Base-by-base conservation (phyloP, 2,329 filamentous ascomycete species). In the Penicillium sp. region DNA sequence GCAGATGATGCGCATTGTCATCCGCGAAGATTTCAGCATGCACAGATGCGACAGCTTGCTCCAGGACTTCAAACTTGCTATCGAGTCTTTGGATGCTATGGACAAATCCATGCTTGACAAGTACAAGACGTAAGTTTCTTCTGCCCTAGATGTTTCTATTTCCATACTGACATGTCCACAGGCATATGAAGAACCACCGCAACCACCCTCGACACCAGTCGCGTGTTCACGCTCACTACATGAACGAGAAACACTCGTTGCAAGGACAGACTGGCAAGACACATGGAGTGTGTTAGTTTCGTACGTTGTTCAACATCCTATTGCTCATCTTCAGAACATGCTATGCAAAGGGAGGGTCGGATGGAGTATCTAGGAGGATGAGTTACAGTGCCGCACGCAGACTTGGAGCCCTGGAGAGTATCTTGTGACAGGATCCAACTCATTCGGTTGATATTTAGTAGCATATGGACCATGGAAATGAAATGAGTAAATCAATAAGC, bases 241-340 rank as follows among this genome's bases (percentile, higher is more conserved):
- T 83, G 71, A 80, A 84, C 55, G 89, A 95, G 73, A 80, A 81
- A 60, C 91, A 97, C 71, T 91, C 85, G 50, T 73, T 97, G 58
- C 88, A 95, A 72, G 90, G 87, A 15, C 90, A 93, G 80, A 80
- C 81, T 51, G 90, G 88, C 48, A 96, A 96, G 80, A 91, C 88
- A 2, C 90, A 95, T 69, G 84, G 81, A 34, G 76, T 94, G 52
- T 96, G 90, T 72, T 95, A 40, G 34, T 28, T 41, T 7, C 2
- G 4, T 9, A 2, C n/a, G 5, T 31, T 29, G 2, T 15, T 28
- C 22, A 15, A 44, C 6, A 28, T 9, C 2, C 15, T 21, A 3
- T 12, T 33, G 29, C 12, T 3, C 3, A 17, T 42, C 17, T 33
- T 33, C 15, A 4, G 9, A 24, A 8, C 13, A 29, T 32, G 19